Base-by-base conservation (phyloP, 2,329 filamentous ascomycete species). In the Hypomyces rosellus region DNA sequence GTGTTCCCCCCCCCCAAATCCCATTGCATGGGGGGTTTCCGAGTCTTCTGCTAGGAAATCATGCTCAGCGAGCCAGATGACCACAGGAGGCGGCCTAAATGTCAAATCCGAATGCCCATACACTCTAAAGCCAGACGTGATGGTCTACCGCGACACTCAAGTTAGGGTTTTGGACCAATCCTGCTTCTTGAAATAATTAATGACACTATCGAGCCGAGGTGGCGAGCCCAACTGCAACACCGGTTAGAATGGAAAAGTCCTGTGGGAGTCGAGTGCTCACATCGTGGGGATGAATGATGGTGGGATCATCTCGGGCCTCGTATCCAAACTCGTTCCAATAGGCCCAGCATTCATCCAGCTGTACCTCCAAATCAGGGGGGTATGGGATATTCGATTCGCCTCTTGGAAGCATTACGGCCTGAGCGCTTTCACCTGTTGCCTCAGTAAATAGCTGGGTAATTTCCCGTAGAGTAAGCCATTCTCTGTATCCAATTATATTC, bases 121-220 rank as follows among this genome's bases (percentile, higher is more conserved):
- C 20, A 20, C 20, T 20, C 20, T 20, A 20, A 20, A 20, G 20
- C 25, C 25, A 30, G 25, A 30, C 9, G 9, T 30, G 25, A 30
- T 11, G 9, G 25, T 30, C 25, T 6, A 30, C 9, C 25, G 6
- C 9, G 25, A 11, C 9, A 30, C 25, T 30, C 25, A 30, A 11
- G 25, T 11, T 4, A 30, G 8, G 25, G 9, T 30, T 7, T 65
- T 39, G 65, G 61, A n/a, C 69, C 70, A 54, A 30, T 54, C 51
- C 22, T 49, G 46, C 48, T 54, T 52, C 14, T 46, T 50, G n/a
- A 51, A 44, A 36, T 54, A 54, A n/a, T 52, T 20, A 12, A 30
- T 46, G 30, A 54, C 46, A 5, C 37, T 51, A 40, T 38, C 54
- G 9, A 55, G 51, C n/a, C 30, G 22, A 4, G 42, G 34, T 11